phyloP scores from a whole-genome alignment of 495 filamentous ascomycete genomes.

The Penicillium nucicola region DNA sequence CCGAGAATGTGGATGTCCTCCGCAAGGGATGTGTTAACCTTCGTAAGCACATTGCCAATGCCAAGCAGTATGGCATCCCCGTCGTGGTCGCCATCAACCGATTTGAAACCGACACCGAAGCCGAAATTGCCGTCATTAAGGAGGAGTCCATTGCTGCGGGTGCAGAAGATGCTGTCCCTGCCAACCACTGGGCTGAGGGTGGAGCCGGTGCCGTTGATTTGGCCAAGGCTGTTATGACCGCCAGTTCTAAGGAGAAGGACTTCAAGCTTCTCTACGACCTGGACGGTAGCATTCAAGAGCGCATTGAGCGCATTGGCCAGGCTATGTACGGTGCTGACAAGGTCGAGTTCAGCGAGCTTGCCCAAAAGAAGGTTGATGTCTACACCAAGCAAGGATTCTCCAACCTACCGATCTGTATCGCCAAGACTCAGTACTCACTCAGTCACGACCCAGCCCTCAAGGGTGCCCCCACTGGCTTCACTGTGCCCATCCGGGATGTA shows the following conservation, averaged over 20 bases:
- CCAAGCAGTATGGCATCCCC: conserved; percentile 81
- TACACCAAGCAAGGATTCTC: conserved; percentile 91
- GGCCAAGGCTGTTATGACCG: conserved; percentile 79
- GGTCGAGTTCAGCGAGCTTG: conserved; percentile 91
- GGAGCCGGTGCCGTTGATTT: conserved; percentile 88
- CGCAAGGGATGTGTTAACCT: conserved; percentile 89
- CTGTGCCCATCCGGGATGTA: conserved; percentile 91
- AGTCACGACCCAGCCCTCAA: conserved; percentile 92
- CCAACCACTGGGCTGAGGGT: conserved; percentile 97
- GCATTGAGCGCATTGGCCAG: conserved; percentile 86
- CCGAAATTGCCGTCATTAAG: conserved; percentile 82
- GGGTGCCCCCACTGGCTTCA: conserved; percentile 95
- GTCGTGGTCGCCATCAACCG: conserved; percentile 98
- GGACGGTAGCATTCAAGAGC: conserved; percentile 77
- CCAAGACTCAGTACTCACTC: conserved; percentile 97
- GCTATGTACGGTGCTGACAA: conserved; percentile 90
- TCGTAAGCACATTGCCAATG: conserved; percentile 89
- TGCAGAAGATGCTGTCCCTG: conserved; percentile 87
- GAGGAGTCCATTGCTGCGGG: conserved; percentile 92
- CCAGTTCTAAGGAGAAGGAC: conserved; percentile 79
- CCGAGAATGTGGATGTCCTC: conserved; percentile 89
- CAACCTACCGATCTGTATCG: conserved; percentile 91
- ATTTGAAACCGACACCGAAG: conserved; percentile 89
- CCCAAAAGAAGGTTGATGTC: conserved; percentile 91
- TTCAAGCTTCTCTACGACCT: conserved; percentile 86